Evolutionary conservation across 2,329 filamentous ascomycete species (phyloP).

Genomic region (Polytolypa hystricis): DNA sequence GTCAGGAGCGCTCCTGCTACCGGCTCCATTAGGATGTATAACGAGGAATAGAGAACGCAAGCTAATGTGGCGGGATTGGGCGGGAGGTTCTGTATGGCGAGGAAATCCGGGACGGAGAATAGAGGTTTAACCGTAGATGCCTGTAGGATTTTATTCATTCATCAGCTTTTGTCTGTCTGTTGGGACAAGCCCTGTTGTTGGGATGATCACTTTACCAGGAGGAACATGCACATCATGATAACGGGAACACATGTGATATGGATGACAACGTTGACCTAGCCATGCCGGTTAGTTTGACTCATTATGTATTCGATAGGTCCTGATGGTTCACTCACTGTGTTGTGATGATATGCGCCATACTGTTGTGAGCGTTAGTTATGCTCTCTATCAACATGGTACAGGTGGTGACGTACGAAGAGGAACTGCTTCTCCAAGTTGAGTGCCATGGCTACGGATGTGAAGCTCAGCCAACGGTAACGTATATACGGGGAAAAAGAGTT

Average conservation of each 20-base stretch:
- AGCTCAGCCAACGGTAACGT: no score
- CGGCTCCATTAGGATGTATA: conserved; percentile 89
- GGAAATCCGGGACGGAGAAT: conserved; percentile 42
- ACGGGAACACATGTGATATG: conserved; percentile 54
- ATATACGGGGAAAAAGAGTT: no score
- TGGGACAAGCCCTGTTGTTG: no score
- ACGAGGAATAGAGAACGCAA: conserved; percentile 54
- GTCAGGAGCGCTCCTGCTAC: conserved; percentile 73
- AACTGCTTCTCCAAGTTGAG: conserved; percentile 57
- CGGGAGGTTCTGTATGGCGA: conserved; percentile 47
- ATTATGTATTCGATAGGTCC: conserved; percentile 11
- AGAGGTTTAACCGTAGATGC: conserved; percentile 45
- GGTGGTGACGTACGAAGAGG: conserved; percentile 45
- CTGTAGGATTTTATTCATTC: conserved; percentile 23
- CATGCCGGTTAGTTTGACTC: conserved; percentile 14
- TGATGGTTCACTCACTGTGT: conserved; percentile 39
- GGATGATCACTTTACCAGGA: conserved; percentile 41
- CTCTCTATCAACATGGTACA: conserved; percentile 9
- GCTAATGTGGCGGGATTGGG: conserved; percentile 49
- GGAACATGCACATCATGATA: conserved; percentile 47
- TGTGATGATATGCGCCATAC: conserved; percentile 58
- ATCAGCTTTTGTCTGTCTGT: background rate
- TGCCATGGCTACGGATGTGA: conserved; percentile 6
- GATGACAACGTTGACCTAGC: conserved; percentile 52
- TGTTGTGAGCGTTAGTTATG: conserved; percentile 21